Evolutionary conservation across 2,329 filamentous ascomycete genomes (phyloP), one percentile per base, ranked within the genome.

Genomic region (Hymenoscyphus fraxineus): DNA sequence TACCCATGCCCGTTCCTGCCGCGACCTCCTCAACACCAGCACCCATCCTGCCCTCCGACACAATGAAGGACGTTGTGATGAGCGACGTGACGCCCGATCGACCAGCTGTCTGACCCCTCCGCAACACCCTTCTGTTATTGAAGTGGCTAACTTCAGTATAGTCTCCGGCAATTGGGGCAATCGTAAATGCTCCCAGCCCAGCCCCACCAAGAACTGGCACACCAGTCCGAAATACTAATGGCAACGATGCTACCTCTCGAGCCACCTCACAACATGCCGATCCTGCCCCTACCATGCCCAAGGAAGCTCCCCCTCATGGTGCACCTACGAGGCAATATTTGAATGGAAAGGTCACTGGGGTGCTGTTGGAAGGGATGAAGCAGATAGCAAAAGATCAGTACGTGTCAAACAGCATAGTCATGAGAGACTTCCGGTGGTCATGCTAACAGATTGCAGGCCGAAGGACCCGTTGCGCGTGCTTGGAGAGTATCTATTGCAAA

Each of bases 321-420:
- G 89, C 89, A 27, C 86, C 88, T 0, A 86, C 86, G 5, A 83
- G 90, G 56, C 83, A 85, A 71, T 93, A 92, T 74, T 77, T 93
- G 70, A 92, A 92, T 73, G 81, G 83, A 59, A 90, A 87, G 71
- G 83, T 93, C 51, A 90, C 88, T 0, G 85, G 85, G 0, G 82
- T 84, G 32, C 73, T 93, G 64, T 78, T 92, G 47, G 89, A 92
- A 71, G 90, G 89, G 31, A 90, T 93, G 88, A 92, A 92, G 78
- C 77, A 83, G 62, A 75, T 93, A 66, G 88, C 88, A 4, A 87
- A 85, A 69, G 87, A 92, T 54, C 85, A 89, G 89, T 92, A 77
- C 73, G 88, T 82, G 61, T 69, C 38, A 13, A 54, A 19, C 61
- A 47, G 31, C 12, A 16, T 51, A 57, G 16, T n/a, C 1, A 31